Evolutionary conservation across 768 basidiomycete species (phyloP).

Genomic region (Lactarius akahatsu): DNA sequence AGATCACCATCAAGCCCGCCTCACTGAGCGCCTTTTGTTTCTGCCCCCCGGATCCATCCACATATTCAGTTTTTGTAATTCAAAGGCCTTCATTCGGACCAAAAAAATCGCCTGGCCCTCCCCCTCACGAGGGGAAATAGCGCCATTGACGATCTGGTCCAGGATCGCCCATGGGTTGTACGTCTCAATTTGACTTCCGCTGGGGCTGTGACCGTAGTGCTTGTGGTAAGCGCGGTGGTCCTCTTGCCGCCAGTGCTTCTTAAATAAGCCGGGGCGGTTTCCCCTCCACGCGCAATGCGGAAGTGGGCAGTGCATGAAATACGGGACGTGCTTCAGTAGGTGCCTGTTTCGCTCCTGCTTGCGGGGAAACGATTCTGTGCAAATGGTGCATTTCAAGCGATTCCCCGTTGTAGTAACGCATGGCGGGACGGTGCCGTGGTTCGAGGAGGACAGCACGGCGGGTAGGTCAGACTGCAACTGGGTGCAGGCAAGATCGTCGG

Average conservation of each 20-base stretch:
- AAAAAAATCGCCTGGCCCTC: neutral
- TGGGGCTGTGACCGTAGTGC: neutral
- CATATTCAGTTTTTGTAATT: neutral
- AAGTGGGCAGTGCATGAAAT: slow-evolving; percentile 3
- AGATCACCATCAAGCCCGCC: neutral
- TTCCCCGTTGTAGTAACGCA: neutral
- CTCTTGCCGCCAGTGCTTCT: neutral
- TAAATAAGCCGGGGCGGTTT: neutral
- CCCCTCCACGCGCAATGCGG: neutral
- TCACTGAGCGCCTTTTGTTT: neutral
- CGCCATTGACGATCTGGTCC: neutral
- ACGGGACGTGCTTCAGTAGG: neutral
- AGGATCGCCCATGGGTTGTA: neutral
- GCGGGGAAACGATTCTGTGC: neutral
- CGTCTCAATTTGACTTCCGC: neutral
- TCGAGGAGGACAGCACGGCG: neutral
- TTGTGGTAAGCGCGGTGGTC: neutral
- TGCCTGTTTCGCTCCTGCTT: slow-evolving; percentile 5
- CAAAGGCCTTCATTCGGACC: neutral
- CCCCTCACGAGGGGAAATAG: neutral
- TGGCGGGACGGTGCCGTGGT: neutral
- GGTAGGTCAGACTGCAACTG: neutral
- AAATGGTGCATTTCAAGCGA: neutral
- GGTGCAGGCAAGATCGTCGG: neutral
- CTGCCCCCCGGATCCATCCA: neutral